Conservation (phyloP, 164 flowering plant species). For the Euptelea pleiosperma region DNA sequence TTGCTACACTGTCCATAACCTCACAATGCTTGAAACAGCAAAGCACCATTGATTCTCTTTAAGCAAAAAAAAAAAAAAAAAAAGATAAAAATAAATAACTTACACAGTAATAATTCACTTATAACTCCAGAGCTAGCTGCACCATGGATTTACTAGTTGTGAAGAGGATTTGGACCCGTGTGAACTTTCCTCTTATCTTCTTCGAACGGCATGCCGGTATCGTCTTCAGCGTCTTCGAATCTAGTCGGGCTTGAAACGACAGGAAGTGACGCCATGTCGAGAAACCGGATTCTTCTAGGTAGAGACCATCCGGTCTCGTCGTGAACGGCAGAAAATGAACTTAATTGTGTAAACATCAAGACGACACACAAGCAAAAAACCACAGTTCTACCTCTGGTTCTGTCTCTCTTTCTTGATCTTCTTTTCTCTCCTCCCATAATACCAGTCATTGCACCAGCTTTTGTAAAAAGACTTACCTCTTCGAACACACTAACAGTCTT, state of each 20-base stretch:
- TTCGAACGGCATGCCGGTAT: slow-evolving; percentile 22
- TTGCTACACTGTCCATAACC: slow-evolving; percentile 4
- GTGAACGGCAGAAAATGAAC: slow-evolving; percentile 6
- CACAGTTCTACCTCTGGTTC: slow-evolving; percentile 11
- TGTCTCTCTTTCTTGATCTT: slow-evolving; percentile 13
- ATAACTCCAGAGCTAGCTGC: no score
- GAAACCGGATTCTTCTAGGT: slow-evolving; percentile 25
- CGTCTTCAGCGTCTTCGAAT: slow-evolving; percentile 6
- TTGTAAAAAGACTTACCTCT: no score
- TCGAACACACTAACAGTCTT: no score
- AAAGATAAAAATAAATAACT: background rate
- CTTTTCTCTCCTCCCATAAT: slow-evolving; percentile 6
- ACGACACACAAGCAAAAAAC: slow-evolving; percentile 34
- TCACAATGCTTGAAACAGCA: no score
- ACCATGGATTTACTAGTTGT: slow-evolving; percentile 33
- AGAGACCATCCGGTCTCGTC: slow-evolving; percentile 8
- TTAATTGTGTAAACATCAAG: slow-evolving; percentile 24
- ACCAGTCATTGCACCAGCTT: slow-evolving; percentile 18
- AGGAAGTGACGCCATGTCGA: slow-evolving; percentile 13
- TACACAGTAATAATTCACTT: no score
- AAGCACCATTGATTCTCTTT: no score
- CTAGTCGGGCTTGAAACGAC: slow-evolving; percentile 20
- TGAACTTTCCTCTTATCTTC: slow-evolving; percentile 62
- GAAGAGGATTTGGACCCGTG: slow-evolving; percentile 81
- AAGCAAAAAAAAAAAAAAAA: background rate